Conservation (phyloP, 176 grass and related monocot genomes). For the Oryza glaberrima region DNA sequence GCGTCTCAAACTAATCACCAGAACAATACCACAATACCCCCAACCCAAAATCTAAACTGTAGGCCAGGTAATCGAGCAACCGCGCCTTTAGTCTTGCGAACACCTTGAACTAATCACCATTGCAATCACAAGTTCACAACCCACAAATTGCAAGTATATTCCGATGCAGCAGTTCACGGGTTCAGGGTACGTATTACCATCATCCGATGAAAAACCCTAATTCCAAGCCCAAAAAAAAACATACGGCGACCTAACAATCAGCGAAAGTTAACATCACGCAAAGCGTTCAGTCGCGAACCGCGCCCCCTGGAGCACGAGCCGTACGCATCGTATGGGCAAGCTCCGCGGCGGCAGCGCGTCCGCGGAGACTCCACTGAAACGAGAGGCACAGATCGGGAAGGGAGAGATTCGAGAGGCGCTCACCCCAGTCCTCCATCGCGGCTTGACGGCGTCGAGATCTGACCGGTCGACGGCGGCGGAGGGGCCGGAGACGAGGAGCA, state of each 20-base stretch:
- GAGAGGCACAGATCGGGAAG: neutral
- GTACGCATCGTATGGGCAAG: neutral
- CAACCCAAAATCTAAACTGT: neutral
- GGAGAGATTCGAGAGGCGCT: slow-evolving; percentile 10
- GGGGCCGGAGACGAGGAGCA: neutral
- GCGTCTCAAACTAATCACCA: neutral
- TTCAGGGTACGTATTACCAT: neutral
- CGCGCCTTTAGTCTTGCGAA: neutral
- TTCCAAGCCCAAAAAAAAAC: neutral
- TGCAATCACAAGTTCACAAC: neutral
- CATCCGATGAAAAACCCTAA: neutral
- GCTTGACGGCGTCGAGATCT: slow-evolving; percentile 29
- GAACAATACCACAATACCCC: neutral
- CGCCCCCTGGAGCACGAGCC: neutral
- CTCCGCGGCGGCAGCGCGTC: neutral
- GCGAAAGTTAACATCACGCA: neutral
- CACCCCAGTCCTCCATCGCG: slow-evolving; percentile 53
- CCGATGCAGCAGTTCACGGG: no score
- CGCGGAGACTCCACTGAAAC: neutral
- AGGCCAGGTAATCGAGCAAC: neutral
- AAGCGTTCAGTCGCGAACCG: neutral
- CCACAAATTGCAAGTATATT: neutral
- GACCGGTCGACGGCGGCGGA: neutral
- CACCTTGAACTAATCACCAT: neutral
- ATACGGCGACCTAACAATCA: neutral